A percentile compares a stretch with the other conserved stretches of the same genome.
Evolutionary conservation across 2,329 filamentous ascomycete genomes (phyloP).

Genomic region (Colletotrichum acutatum): DNA sequence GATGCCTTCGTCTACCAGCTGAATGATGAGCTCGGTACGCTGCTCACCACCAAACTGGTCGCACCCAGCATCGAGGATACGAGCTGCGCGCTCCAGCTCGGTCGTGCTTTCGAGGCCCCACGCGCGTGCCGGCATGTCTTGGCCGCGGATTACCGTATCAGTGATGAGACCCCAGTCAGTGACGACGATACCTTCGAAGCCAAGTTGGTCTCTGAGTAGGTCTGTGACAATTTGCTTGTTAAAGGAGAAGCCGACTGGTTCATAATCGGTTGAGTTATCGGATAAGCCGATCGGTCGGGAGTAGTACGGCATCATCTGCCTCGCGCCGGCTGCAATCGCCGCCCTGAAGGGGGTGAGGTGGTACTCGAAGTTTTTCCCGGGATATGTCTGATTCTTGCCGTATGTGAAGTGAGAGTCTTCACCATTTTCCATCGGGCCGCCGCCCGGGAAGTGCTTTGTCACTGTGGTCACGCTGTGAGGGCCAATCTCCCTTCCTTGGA

Average conservation of each 20-base stretch:
- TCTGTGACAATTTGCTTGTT: slow-evolving; percentile 63
- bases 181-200: slow-evolving; percentile 62
- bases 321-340: slow-evolving; percentile 58
- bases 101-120: slow-evolving; percentile 61
- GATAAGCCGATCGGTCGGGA: slow-evolving; percentile 54
- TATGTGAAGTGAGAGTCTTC: slow-evolving; percentile 64
- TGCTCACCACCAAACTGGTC: slow-evolving; percentile 64
- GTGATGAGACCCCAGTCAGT: slow-evolving; percentile 66
- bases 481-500: slow-evolving; percentile 58
- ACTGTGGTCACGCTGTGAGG: slow-evolving; percentile 56
- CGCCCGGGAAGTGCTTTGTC: slow-evolving; percentile 66
- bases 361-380: slow-evolving; percentile 60
- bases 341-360: slow-evolving; percentile 62
- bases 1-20: slow-evolving; percentile 54
- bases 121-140: slow-evolving; percentile 58
- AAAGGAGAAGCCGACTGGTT: slow-evolving; percentile 61
- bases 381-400: slow-evolving; percentile 62
- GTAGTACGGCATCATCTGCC: slow-evolving; percentile 65
- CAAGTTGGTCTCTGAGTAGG: slow-evolving; percentile 57
- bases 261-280: slow-evolving; percentile 48
- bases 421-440: slow-evolving; percentile 58
- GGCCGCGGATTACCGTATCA: slow-evolving; percentile 51
- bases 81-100: slow-evolving; percentile 52
- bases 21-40: slow-evolving; percentile 58
- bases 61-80: slow-evolving; percentile 60